Base-by-base conservation (phyloP, 164 flowering plant genomes). In the Vitis riparia region DNA sequence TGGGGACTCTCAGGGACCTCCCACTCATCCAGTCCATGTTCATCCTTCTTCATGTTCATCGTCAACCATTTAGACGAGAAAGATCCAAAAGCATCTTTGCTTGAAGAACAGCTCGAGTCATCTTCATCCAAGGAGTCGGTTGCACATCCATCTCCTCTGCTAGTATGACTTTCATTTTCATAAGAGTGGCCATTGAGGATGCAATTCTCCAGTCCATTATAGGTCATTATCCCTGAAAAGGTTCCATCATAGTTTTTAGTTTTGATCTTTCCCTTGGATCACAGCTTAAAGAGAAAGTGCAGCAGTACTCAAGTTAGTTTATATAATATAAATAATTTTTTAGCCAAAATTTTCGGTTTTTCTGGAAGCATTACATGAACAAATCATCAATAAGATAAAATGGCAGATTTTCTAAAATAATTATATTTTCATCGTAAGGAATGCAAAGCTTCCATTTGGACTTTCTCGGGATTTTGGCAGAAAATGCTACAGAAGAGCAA, bases 201-300 rank as follows among this genome's bases (percentile, higher is more conserved):
- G 87, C 90, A 87, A 70, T 86, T 89, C 83, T 91, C 97, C 62
- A 92, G 90, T 62, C 99, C 98, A 82, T 89, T 77, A 63, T 91
- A 91, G 29, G 90, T 91, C 85, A 86, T 84, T 63, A 92, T 76
- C 68, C 84, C 99, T 94, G 90, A 65, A 82, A 77, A 12, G 23
- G n/a, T 23, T 9, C 52, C 23, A 17, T 37, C 30, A 16, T n/a
- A 17, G 13, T 53, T 65, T 47, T 50, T 23, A 19, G 16, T 23
- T 15, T 55, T 50, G 14, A 7, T 23, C 56, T n/a, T 17, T 30
- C 2, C 29, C 17, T 37, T 27, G 27, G 10, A 23, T 65, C 16
- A 65, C 4, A 68, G 10, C 27, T 53, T 4, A 29, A 55, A 29
- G 10, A 48, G 23, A 8, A 59, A 14, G 11, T 10, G 9, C 27